Evolutionary conservation across 345 rosid genomes (phyloP).

Genomic region (Barbarea vulgaris): DNA sequence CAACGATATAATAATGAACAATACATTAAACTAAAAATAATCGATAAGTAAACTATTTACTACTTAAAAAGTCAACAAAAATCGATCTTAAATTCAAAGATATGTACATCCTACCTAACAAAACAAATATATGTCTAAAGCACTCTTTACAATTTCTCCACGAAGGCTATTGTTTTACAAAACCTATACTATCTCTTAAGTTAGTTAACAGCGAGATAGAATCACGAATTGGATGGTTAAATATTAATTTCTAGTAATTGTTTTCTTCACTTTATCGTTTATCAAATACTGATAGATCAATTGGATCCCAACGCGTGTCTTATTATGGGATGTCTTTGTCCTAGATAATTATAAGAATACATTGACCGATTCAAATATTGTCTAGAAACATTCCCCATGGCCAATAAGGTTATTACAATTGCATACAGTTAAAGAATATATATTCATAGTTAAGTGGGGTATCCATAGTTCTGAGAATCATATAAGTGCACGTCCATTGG

Average conservation of each 20-base stretch:
- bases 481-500: conserved; percentile 53
- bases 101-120: conserved; percentile 1
- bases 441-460: conserved; percentile 40
- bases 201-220: conserved; percentile 21
- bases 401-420: too few relatives aligned
- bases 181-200: not conserved
- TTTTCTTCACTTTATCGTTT: conserved; percentile 3
- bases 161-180: not conserved
- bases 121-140: not conserved
- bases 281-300: conserved; percentile 12
- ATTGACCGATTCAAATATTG: conserved; percentile 21
- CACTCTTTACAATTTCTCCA: not conserved
- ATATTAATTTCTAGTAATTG: not conserved
- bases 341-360: conserved; percentile 14
- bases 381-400: conserved; percentile 19
- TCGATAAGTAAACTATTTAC: not conserved
- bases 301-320: conserved; percentile 27
- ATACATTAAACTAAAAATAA: not conserved
- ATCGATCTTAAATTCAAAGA: not conserved
- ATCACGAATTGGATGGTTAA: not conserved
- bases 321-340: conserved; percentile 14
- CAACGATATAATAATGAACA: not conserved
- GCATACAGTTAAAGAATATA: conserved; percentile 1
- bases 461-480: conserved; percentile 34
- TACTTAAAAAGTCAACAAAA: not conserved